These are phyloP conservation scores for Glycine tomentella DNA, from an alignment of 306 rosid species.

Conservation along the genomic window DNA sequence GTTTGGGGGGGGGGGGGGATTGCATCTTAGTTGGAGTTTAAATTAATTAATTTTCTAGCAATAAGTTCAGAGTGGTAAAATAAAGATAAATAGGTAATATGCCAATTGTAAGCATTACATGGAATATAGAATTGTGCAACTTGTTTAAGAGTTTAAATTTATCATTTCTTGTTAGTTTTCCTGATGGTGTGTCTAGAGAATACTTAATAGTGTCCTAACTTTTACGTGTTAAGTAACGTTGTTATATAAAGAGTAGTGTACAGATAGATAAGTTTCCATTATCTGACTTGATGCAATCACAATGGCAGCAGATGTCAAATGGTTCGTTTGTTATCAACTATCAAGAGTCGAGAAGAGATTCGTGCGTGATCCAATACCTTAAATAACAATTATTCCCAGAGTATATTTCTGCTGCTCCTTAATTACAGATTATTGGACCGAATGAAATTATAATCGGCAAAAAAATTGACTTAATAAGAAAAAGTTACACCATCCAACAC, in stretches of 20 bases:
- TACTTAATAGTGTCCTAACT: background rate
- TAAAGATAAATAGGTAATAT: conserved; percentile 41
- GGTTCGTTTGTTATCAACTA: background rate
- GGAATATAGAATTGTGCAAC: conserved; percentile 38
- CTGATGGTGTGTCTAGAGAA: conserved; percentile 30
- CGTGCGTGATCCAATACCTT: background rate
- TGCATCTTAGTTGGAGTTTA: conserved; percentile 39
- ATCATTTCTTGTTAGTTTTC: conserved; percentile 23
- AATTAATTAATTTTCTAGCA: conserved; percentile 47
- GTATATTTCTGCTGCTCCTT: background rate
- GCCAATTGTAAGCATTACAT: conserved; percentile 50
- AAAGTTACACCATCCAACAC: background rate
- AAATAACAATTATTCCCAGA: no score
- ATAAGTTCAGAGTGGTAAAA: conserved; percentile 44
- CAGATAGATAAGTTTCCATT: conserved; percentile 15
- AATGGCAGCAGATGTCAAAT: conserved; percentile 7
- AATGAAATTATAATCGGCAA: background rate
- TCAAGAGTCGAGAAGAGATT: background rate
- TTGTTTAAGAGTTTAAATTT: conserved; percentile 13
- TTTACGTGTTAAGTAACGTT: background rate
- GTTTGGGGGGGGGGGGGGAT: background rate
- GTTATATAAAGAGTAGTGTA: background rate
- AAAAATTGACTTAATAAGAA: background rate
- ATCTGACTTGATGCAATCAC: background rate
- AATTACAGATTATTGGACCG: background rate